phyloP scores from a whole-genome alignment of 2,329 filamentous ascomycete species.

The Neopestalotiopsis sp. region DNA sequence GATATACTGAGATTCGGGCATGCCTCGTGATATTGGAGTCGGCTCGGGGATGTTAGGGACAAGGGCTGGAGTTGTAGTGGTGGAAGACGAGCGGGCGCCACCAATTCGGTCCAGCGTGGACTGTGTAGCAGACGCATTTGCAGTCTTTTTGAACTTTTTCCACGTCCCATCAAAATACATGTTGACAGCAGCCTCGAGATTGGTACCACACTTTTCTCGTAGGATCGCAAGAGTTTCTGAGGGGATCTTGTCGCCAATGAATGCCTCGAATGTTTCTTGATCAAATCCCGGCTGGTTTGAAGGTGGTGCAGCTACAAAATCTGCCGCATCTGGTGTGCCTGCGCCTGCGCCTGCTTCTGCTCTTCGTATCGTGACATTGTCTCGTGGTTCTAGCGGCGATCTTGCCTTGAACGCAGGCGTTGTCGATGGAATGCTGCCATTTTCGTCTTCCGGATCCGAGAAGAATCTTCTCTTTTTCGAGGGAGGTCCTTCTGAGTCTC shows the following conservation, averaged over 20 bases:
- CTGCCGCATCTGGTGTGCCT: conserved; percentile 11
- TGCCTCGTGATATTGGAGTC: conserved; percentile 25
- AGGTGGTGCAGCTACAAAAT: conserved; percentile 21
- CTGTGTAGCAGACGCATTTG: conserved; percentile 19
- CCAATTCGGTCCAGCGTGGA: conserved; percentile 19
- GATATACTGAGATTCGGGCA: conserved; percentile 69
- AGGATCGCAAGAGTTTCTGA: conserved; percentile 54
- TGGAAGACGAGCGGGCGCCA: neutral
- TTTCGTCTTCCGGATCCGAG: conserved; percentile 37
- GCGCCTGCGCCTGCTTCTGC: neutral
- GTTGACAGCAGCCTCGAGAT: conserved; percentile 68
- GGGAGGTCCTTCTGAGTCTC: conserved; percentile 39
- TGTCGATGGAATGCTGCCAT: conserved; percentile 18
- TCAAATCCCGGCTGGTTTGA: conserved; percentile 50
- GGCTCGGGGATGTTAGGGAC: conserved; percentile 19
- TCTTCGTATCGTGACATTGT: conserved; percentile 25
- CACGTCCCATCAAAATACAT: conserved; percentile 75
- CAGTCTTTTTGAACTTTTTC: conserved; percentile 50
- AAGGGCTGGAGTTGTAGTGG: neutral
- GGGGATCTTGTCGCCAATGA: conserved; percentile 63
- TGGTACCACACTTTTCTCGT: conserved; percentile 57
- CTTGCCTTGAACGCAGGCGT: conserved; percentile 23
- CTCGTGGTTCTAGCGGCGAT: conserved; percentile 25
- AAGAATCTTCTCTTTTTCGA: conserved; percentile 47
- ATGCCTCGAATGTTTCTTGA: conserved; percentile 59